Base-by-base conservation (phyloP, 2,329 filamentous ascomycete genomes). In the Cercospora zeina region DNA sequence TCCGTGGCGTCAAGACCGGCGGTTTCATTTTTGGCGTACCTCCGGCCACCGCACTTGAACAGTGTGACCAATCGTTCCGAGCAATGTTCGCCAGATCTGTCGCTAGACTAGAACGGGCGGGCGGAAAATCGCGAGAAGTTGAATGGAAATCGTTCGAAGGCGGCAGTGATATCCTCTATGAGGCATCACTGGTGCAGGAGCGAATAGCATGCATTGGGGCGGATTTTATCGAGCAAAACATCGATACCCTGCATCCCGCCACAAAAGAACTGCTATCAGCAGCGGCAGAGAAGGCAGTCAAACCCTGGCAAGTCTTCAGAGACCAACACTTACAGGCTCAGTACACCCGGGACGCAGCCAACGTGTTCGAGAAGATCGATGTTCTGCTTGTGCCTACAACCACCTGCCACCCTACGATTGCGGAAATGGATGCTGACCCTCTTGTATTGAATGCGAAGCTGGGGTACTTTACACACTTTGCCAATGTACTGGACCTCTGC, bases 401-500 rank as follows among this genome's bases (percentile, higher is more conserved):
- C 13, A 64, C 70, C 5, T 68, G 64, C 42, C 72, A 74, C 62
- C 84, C 85, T 39, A 84, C 80, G 0, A 77, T 85, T 2, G 75
- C 79, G 16, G 78, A 84, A 62, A 77, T 87, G 51, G 73, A 77
- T 1, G 73, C 73, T 2, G 80, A 85, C 45, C 84, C 84, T 0
- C 77, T 87, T 21, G 73, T 71, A 14, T 78, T 82, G 68, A 87
- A 87, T 66, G 81, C 81, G 3, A 72, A 77, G 3, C 69, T 85
- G 5, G 83, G 83, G 5, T 80, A 78, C 39, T 87, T 85, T 61
- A 85, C 84, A 0, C 85, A 86, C 68, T 86, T 83, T 68, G 85
- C 81, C 14, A 87, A 87, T 67, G 82, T 87, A 30, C 71, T 87
- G 16, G 84, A 87, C 70, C 77, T 85, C 67, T 81, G 80, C 39